Base-by-base conservation (phyloP, 2,329 filamentous ascomycete genomes). In the Cryphonectria parasitica region DNA sequence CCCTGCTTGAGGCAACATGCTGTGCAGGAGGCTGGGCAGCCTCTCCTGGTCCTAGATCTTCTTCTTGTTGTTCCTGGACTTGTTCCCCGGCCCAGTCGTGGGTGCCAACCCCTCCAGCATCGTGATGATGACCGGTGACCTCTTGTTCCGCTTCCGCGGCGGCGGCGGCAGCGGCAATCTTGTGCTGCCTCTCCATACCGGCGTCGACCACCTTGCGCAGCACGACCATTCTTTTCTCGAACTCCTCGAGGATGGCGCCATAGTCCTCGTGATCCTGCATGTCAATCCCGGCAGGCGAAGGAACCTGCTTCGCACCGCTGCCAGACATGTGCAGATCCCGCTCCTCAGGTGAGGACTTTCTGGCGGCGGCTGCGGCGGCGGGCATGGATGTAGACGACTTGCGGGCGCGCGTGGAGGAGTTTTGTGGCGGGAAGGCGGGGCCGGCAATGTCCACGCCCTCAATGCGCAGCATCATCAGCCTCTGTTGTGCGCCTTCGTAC, bases 381-480 rank as follows among this genome's bases (percentile, higher is more conserved):
- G 66, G 17, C 4, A 3, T 25, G 43, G 60, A 63, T 17, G 56
- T 28, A 25, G 66, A 67, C 1, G 34, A 81, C 76, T 74, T 81
- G 77, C 76, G 75, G 2, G 77, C 71, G 2, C 77, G 75, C 54
- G 22, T 8, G 31, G 56, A 15, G 31, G 56, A 15, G 4, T 11
- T 5, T 34, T 45, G 17, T 1, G 56, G 22, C 13, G 66, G n/a
- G n/a, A 34, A 13, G 34, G 39, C 41, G 19, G 60, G 31, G 36
- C 77, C 76, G 70, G 58, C 58, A 36, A 78, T 74, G 69, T 81
- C 78, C 75, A 86, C 72, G 77, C 90, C 91, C 71, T 91, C 86
- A 67, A 93, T 86, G 70, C 82, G 83, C 62, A 92, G 79, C 86
- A 92, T 90, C 73, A 91, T 78, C 22, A 8, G 83, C 82, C 56